Conservation (phyloP, 371 early-diverging fungal species). For the Mortierella polycephala region DNA sequence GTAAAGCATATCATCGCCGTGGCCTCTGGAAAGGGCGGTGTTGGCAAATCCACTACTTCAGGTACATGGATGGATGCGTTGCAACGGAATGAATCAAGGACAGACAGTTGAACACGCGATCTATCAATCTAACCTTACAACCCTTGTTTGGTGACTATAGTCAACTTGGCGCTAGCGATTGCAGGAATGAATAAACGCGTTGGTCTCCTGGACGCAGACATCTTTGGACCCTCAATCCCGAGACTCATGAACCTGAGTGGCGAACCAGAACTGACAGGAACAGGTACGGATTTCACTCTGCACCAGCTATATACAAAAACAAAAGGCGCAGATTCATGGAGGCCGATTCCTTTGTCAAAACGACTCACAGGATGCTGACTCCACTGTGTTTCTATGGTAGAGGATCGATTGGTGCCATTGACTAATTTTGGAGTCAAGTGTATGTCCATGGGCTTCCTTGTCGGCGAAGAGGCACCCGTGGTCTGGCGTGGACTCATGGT, state of each 20-base stretch:
- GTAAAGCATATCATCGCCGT: slow-evolving; percentile 83
- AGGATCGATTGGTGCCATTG: slow-evolving; percentile 74
- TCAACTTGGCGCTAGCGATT: slow-evolving; percentile 83
- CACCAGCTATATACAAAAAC: neutral
- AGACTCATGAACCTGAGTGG: slow-evolving; percentile 84
- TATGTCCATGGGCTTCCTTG: slow-evolving; percentile 94
- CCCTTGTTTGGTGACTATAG: slow-evolving; percentile 51
- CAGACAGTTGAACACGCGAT: neutral
- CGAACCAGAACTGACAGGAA: slow-evolving; percentile 73
- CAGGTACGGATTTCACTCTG: slow-evolving; percentile 48
- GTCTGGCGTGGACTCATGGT: slow-evolving; percentile 96
- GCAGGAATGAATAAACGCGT: slow-evolving; percentile 68
- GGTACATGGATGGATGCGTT: slow-evolving; percentile 58
- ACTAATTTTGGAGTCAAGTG: slow-evolving; percentile 86
- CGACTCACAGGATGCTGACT: neutral
- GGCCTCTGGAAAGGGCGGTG: slow-evolving; percentile 91
- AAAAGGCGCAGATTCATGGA: neutral
- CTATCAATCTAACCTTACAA: neutral
- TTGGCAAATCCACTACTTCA: slow-evolving; percentile 90
- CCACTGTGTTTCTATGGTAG: slow-evolving; percentile 24
- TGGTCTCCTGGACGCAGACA: slow-evolving; percentile 91
- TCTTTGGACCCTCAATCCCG: slow-evolving; percentile 93
- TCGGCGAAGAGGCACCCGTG: slow-evolving; percentile 80
- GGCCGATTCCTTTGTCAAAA: no score
- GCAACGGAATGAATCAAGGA: neutral